Percentiles rank a stretch among this genome's conserved stretches.
phyloP scores from a whole-genome alignment of 164 flowering plant genomes.

The Stephania yunnanensis region DNA sequence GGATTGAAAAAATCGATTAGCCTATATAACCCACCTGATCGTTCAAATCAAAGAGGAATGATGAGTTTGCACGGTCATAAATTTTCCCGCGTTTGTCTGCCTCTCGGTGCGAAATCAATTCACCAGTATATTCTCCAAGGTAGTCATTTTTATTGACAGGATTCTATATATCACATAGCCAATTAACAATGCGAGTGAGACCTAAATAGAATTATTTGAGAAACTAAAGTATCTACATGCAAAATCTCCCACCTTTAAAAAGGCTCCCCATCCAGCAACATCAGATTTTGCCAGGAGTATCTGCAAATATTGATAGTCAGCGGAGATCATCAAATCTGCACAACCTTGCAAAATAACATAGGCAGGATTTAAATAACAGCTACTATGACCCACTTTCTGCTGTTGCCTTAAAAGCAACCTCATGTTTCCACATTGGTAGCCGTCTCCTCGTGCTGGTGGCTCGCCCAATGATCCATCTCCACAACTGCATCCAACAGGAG shows the following conservation, averaged over 20 bases:
- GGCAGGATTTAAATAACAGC: neutral
- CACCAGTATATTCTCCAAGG: conserved; percentile 99
- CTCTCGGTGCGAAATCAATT: conserved; percentile 83
- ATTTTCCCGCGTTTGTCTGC: conserved; percentile 98
- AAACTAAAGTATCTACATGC: neutral
- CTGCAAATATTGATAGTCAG: conserved; percentile 28
- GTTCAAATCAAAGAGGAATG: conserved; percentile 91
- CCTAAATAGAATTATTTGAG: conserved; percentile 1
- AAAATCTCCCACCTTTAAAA: conserved; percentile 58
- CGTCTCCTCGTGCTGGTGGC: conserved; percentile 80
- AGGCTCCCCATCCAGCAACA: conserved; percentile 99
- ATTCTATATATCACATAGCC: conserved; percentile 46
- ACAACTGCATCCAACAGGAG: conserved; percentile 46
- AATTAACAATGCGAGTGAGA: conserved; percentile 9
- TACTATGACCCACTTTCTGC: conserved; percentile 57
- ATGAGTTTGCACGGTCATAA: conserved; percentile 90
- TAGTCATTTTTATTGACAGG: conserved; percentile 86
- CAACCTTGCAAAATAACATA: neutral
- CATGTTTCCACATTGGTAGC: conserved; percentile 92
- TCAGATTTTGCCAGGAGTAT: conserved; percentile 81
- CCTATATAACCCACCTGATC: conserved; percentile 59
- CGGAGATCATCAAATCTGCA: neutral
- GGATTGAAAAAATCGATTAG: neutral
- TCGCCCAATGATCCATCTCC: conserved; percentile 85
- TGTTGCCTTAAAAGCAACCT: conserved; percentile 83